Percentiles rank a stretch among this genome's conserved stretches.
Conservation (phyloP, 1,139 yeast genomes). For the Scheffersomyces illinoinensis region DNA sequence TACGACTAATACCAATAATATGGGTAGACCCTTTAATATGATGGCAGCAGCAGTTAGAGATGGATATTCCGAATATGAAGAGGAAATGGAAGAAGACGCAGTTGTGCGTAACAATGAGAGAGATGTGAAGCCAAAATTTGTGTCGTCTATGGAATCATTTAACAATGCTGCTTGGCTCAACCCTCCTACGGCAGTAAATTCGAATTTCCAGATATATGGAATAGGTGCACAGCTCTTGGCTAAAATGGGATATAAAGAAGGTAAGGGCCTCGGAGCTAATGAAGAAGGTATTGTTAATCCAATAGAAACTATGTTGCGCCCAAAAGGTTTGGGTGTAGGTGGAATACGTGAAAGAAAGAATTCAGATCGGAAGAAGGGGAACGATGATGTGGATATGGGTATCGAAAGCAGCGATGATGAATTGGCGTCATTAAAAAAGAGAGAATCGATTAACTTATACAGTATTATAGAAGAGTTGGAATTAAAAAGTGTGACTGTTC, state of each 20-base stretch:
- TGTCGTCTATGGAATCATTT: neutral
- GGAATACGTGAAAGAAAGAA: conserved; percentile 37
- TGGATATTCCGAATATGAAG: conserved; percentile 25
- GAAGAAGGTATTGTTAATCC: conserved; percentile 79
- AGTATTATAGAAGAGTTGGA: conserved; percentile 29
- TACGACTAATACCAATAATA: neutral
- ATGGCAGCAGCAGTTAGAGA: conserved; percentile 15
- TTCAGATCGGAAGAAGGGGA: neutral
- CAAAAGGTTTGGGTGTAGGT: conserved; percentile 76
- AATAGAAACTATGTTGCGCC: conserved; percentile 66
- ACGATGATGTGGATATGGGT: conserved; percentile 9
- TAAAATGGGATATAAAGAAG: conserved; percentile 85
- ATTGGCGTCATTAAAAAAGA: conserved; percentile 7
- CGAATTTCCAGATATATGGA: conserved; percentile 53
- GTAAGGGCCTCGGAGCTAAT: conserved; percentile 75
- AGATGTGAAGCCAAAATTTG: neutral
- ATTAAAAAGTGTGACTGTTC: conserved; percentile 27
- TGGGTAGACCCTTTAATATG: neutral
- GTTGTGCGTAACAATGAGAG: neutral
- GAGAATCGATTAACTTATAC: conserved; percentile 19
- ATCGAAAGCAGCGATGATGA: conserved; percentile 18
- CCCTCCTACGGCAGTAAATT: neutral
- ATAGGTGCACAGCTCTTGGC: conserved; percentile 79
- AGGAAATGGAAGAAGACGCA: conserved; percentile 9
- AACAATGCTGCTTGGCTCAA: neutral